A percentile compares a stretch with the other conserved stretches of the same genome.
Conservation (phyloP, 2,329 filamentous ascomycete species). For the Pezicula neosporulosa region DNA sequence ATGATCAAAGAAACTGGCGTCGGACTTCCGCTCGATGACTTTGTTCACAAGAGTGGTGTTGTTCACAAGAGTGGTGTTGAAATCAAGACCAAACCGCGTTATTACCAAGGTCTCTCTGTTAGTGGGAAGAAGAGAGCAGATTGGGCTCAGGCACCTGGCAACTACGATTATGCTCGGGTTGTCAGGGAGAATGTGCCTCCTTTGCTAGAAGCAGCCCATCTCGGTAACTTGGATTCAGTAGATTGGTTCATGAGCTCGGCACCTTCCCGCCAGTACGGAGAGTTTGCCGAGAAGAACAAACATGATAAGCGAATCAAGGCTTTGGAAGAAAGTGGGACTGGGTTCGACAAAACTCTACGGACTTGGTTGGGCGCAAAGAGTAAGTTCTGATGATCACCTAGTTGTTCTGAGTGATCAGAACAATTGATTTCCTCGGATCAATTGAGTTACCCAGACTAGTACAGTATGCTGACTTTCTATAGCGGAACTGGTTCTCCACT, state of each 20-base stretch:
- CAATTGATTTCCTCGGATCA: too few relatives aligned
- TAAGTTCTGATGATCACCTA: slow-evolving; percentile 33
- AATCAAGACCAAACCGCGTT: slow-evolving; percentile 60
- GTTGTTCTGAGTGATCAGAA: too few relatives aligned
- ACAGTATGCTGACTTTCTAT: slow-evolving; percentile 14
- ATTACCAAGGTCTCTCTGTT: slow-evolving; percentile 75
- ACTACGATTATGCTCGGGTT: slow-evolving; percentile 41
- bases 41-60: slow-evolving; percentile 67
- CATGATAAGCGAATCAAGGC: slow-evolving; percentile 61
- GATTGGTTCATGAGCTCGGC: slow-evolving; percentile 77
- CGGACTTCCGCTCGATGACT: slow-evolving; percentile 63
- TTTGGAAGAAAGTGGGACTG: slow-evolving; percentile 55
- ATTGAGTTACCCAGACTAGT: neutral
- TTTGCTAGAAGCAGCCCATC: slow-evolving; percentile 53
- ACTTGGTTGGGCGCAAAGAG: slow-evolving; percentile 60
- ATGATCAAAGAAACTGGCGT: slow-evolving; percentile 65
- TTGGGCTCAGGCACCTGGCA: slow-evolving; percentile 68
- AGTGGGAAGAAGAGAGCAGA: slow-evolving; percentile 71
- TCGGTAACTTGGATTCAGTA: slow-evolving; percentile 60
- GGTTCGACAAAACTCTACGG: slow-evolving; percentile 59
- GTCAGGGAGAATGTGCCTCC: slow-evolving; percentile 49
- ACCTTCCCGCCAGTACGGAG: slow-evolving; percentile 62
- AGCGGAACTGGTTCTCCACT: slow-evolving; percentile 65
- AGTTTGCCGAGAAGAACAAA: slow-evolving; percentile 61
- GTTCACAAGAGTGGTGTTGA: slow-evolving; percentile 63